phyloP scores from a whole-genome alignment of 345 rosid species.

The Heritiera fomes region DNA sequence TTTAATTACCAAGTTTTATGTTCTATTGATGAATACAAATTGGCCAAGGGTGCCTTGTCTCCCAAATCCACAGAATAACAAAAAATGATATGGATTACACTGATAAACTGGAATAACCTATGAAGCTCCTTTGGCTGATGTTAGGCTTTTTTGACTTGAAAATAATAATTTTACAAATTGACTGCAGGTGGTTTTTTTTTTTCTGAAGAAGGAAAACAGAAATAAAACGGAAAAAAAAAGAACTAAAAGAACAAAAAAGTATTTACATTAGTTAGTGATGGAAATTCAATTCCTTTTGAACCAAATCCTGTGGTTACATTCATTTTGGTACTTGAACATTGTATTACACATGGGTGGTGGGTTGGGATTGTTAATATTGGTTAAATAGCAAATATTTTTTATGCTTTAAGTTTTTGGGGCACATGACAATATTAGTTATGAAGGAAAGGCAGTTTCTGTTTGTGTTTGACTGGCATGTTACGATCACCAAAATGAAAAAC shows the following conservation, averaged over 20 bases:
- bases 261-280: background rate
- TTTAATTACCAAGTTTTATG: background rate
- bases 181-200: background rate
- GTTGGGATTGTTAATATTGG: background rate
- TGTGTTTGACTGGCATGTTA: background rate
- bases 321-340: background rate
- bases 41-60: background rate
- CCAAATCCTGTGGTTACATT: background rate
- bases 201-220: background rate
- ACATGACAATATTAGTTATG: background rate
- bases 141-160: background rate
- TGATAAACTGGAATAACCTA: background rate
- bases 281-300: background rate
- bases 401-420: background rate
- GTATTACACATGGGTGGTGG: background rate
- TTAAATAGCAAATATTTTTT: background rate
- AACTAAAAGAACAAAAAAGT: background rate
- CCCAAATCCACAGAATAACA: background rate
- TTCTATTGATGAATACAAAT: background rate
- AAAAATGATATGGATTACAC: slow-evolving; percentile 4
- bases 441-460: background rate
- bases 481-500: background rate
- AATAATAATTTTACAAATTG: background rate
- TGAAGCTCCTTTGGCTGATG: background rate
- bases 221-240: background rate